phyloP scores from a whole-genome alignment of 805 yeast genomes.

The Starmerella potacharoeniae region DNA sequence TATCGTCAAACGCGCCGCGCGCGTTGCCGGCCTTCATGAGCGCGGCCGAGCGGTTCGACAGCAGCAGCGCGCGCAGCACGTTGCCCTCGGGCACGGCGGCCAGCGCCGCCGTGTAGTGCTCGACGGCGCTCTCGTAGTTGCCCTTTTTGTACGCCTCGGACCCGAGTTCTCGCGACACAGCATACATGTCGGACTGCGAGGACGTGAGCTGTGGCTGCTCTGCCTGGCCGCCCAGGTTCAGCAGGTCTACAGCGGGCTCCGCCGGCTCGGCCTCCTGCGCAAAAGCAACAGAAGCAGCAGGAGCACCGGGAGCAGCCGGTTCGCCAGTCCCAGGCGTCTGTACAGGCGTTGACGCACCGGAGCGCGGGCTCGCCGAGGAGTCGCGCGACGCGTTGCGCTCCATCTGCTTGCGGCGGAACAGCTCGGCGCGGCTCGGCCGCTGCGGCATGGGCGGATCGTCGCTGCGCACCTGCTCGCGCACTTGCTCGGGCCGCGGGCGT shows the following conservation, averaged over 20 bases:
- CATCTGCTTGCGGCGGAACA: constrained; percentile 14
- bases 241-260: constrained; percentile 16
- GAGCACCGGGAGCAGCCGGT: too few species aligned
- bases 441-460: background rate
- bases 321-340: background rate
- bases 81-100: constrained; percentile 52
- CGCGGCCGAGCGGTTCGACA: constrained; percentile 65
- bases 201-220: constrained; percentile 19
- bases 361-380: background rate
- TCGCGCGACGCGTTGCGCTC: constrained; percentile 4
- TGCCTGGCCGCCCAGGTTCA: constrained; percentile 15
- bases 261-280: background rate
- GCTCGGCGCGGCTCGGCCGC: constrained; percentile 17
- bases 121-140: constrained; percentile 58
- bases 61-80: constrained; percentile 51
- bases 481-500: background rate
- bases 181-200: constrained; percentile 26
- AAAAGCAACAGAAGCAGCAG: too few species aligned
- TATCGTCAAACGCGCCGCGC: constrained; percentile 37
- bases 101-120: constrained; percentile 46
- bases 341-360: background rate
- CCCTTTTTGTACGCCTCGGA: constrained; percentile 63
- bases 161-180: constrained; percentile 36
- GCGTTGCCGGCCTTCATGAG: constrained; percentile 60
- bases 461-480: background rate